Evolutionary conservation across 495 filamentous ascomycete genomes (phyloP).

Genomic region (Pyronema omphalodes): DNA sequence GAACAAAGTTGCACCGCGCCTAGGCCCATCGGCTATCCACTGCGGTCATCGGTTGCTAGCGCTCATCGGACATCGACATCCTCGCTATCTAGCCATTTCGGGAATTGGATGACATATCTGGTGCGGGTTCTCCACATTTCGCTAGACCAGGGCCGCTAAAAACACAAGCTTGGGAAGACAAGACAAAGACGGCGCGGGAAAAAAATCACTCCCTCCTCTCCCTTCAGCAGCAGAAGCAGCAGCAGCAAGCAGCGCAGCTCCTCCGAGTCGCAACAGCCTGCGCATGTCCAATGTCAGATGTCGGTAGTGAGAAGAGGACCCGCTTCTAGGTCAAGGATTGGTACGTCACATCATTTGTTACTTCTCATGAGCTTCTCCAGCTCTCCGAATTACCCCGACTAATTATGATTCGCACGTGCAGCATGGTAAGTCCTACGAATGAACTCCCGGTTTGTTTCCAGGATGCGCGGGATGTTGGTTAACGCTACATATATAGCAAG

Average conservation of each 20-base stretch:
- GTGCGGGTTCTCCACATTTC: neutral
- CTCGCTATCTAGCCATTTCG: neutral
- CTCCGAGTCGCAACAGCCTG: neutral
- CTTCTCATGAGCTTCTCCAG: neutral
- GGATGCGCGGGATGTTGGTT: neutral
- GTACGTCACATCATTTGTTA: neutral
- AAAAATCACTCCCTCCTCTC: neutral
- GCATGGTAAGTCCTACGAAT: neutral
- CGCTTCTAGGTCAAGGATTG: constrained; percentile 2
- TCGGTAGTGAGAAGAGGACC: constrained; percentile 1
- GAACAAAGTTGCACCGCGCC: neutral
- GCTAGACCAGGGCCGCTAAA: neutral
- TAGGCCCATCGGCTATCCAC: neutral
- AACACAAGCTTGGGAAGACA: neutral
- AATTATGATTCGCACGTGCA: neutral
- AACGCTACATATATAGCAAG: neutral
- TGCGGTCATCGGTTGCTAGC: neutral
- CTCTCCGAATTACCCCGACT: neutral
- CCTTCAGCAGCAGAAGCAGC: neutral
- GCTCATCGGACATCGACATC: neutral
- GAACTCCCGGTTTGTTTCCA: neutral
- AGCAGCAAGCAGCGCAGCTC: neutral
- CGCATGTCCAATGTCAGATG: neutral
- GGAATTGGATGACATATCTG: neutral
- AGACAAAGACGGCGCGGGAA: neutral